Evolutionary conservation across 2,329 filamentous ascomycete species (phyloP).

Genomic region (Byssochlamys sp.): DNA sequence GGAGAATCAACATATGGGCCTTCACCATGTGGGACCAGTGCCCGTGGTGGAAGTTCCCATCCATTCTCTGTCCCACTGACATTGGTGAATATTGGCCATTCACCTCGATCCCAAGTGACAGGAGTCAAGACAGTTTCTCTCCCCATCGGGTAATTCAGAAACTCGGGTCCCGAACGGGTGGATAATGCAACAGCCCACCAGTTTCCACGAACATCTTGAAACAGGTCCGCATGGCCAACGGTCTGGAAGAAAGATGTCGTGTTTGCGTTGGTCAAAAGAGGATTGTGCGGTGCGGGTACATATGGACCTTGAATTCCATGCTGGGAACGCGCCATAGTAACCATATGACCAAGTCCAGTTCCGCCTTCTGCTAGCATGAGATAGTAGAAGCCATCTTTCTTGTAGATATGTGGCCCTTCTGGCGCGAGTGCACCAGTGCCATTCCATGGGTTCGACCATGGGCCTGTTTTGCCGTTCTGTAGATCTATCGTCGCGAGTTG

Average conservation of each 20-base stretch:
- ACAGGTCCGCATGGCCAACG: constrained; percentile 49
- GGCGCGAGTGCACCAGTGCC: constrained; percentile 35
- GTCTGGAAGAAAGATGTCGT: constrained; percentile 39
- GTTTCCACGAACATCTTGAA: constrained; percentile 41
- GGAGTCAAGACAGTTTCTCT: constrained; percentile 44
- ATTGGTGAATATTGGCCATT: constrained; percentile 35
- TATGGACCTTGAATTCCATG: constrained; percentile 29
- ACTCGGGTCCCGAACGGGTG: constrained; percentile 22
- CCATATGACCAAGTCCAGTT: constrained; percentile 18
- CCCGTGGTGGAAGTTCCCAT: not conserved
- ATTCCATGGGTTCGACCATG: constrained; percentile 29
- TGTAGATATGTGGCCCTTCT: constrained; percentile 45
- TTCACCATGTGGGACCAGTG: not conserved
- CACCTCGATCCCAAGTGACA: constrained; percentile 39
- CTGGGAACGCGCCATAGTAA: constrained; percentile 21
- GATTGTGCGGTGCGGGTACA: constrained; percentile 30
- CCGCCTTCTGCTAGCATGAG: constrained; percentile 40
- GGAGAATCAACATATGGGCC: not conserved
- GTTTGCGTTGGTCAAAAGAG: constrained; percentile 33
- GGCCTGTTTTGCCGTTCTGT: constrained; percentile 10
- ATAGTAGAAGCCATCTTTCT: constrained; percentile 42
- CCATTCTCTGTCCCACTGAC: not conserved
- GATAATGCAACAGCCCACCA: constrained; percentile 47
- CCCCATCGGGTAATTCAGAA: constrained; percentile 42
- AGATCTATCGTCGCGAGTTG: constrained; percentile 18